Evolutionary conservation across 2,329 filamentous ascomycete species (phyloP).

Genomic region (Nannizzia gypsea): DNA sequence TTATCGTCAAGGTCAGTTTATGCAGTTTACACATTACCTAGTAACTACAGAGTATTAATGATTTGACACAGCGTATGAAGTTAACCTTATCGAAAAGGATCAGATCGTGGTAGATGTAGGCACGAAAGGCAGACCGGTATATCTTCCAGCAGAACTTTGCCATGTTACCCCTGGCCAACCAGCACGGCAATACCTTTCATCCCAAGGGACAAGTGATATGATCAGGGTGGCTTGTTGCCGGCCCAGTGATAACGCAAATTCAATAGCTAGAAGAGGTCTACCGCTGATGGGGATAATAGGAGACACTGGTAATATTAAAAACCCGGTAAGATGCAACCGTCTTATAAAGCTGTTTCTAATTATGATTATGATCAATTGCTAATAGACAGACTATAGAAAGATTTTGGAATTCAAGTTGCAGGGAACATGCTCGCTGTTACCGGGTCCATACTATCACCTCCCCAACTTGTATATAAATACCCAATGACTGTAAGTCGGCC

Average conservation of each 20-base stretch:
- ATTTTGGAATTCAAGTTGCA: constrained; percentile 15
- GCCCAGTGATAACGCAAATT: constrained; percentile 54
- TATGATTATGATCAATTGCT: not conserved
- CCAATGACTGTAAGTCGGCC: not conserved
- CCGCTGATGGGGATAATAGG: constrained; percentile 7
- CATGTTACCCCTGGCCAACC: constrained; percentile 53
- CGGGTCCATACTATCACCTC: constrained; percentile 12
- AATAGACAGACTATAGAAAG: not conserved
- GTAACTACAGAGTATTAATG: not conserved
- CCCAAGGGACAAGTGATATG: constrained; percentile 55
- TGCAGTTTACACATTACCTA: not conserved
- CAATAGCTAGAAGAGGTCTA: constrained; percentile 47
- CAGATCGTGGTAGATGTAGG: constrained; percentile 58
- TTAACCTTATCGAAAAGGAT: constrained; percentile 14
- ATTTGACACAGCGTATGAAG: not conserved
- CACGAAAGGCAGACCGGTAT: constrained; percentile 43
- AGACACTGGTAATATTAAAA: not conserved
- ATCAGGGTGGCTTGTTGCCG: constrained; percentile 57
- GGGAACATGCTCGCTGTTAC: constrained; percentile 13
- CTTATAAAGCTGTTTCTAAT: not conserved
- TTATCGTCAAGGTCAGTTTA: constrained; percentile 3
- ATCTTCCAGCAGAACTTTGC: constrained; percentile 56
- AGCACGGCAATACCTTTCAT: constrained; percentile 47
- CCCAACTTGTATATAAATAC: constrained; percentile 8
- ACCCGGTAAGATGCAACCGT: constrained; percentile 6